Evolutionary conservation across 305 asterid species (phyloP), one percentile per base, ranked within the genome.

Genomic region (Fraxinus floribunda): DNA sequence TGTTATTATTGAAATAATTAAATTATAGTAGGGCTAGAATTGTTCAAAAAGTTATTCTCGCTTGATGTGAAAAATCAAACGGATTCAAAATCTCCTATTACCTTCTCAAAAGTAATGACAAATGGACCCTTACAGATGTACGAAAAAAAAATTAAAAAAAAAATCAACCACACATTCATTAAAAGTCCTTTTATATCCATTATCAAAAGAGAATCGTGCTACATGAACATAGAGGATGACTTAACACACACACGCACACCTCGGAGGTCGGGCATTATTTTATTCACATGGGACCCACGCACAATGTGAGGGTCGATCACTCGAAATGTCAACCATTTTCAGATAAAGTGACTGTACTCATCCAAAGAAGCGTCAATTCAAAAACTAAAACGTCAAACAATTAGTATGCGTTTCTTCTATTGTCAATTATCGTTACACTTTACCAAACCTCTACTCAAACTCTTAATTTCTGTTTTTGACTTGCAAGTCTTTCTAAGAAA

Each of bases 381-480:
- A 49, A 49, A 49, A 16, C 60, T 49, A 49, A 49, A 57, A 34
- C 8, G 6, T 41, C 46, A 15, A 32, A 39, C 3, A 38, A 72
- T 34, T 71, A 34, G 26, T 83, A 79, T 89, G 82, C 85, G 62
- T 82, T 87, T 73, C 78, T 84, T 85, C 41, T 44, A 30, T 1
- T 32, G 76, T 80, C 89, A 84, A 77, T 79, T 83, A 80, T 57
- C 82, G 81, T 79, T 49, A 73, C 81, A 82, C 90, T 86, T 90
- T 87, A 82, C 87, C 86, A 86, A 81, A 76, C 81, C 74, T 84
- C 75, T 79, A 89, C 91, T 87, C 92, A 80, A 80, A 84, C 83
- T 83, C 84, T 66, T 66, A 78, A 78, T 85, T 49, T 49, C 78
- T 26, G 26, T 87, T 85, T 86, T 86, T 89, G 88, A 85, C 91